Conservation (phyloP, 352 stramenopile species). For the Globisporangium camurandrum region DNA sequence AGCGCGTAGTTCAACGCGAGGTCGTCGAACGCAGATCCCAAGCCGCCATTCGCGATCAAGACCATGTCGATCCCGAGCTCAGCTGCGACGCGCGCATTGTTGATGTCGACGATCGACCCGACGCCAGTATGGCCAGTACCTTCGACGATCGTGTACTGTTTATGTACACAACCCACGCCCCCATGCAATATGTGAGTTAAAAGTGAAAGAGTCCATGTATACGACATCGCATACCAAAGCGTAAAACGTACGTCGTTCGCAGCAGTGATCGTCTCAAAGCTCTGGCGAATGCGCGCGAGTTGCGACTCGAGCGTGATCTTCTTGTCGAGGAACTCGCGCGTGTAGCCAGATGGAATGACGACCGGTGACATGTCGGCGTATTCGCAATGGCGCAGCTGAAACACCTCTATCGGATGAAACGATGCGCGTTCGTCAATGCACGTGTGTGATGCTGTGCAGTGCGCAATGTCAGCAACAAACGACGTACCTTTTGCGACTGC, state of each 20-base stretch:
- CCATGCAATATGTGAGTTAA: neutral
- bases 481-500: slow-evolving; percentile 82
- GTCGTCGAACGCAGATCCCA: slow-evolving; percentile 91
- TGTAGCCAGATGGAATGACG: slow-evolving; percentile 94
- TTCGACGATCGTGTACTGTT: slow-evolving; percentile 75
- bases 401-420: slow-evolving; percentile 83
- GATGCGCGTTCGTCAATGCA: neutral
- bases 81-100: slow-evolving; percentile 92
- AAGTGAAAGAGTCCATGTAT: neutral
- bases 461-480: no score
- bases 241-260: slow-evolving; percentile 40
- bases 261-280: slow-evolving; percentile 54
- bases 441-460: neutral
- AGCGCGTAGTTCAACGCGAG: slow-evolving; percentile 91
- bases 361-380: slow-evolving; percentile 96
- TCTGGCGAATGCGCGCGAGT: slow-evolving; percentile 54
- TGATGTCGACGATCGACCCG: slow-evolving; percentile 94
- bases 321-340: slow-evolving; percentile 92
- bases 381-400: slow-evolving; percentile 86
- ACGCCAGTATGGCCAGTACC: slow-evolving; percentile 92
- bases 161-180: neutral
- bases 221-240: neutral
- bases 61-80: slow-evolving; percentile 92
- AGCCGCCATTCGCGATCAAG: slow-evolving; percentile 93
- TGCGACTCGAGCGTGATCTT: slow-evolving; percentile 81